A percentile compares a stretch with the other conserved stretches of the same genome.
phyloP scores from a whole-genome alignment of 1,139 yeast genomes.

The Taiozyma sp. region DNA sequence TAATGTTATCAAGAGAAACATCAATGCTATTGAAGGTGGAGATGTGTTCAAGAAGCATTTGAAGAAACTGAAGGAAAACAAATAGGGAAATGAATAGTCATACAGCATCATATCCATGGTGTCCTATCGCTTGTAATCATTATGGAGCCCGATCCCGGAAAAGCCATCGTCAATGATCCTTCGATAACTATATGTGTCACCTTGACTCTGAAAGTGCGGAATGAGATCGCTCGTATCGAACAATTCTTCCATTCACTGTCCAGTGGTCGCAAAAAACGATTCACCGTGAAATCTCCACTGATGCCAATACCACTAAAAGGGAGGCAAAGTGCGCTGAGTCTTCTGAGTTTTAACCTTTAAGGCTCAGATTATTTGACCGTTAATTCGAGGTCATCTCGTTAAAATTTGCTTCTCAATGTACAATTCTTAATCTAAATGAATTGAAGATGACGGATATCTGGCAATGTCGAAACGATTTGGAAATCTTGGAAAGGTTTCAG shows the following conservation, averaged over 20 bases:
- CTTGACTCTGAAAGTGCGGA: too few species aligned
- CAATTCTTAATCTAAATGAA: neutral
- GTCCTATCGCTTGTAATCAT: neutral
- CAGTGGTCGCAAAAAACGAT: too few species aligned
- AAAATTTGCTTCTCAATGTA: neutral
- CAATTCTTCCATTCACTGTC: too few species aligned
- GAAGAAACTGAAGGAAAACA: conserved; percentile 15
- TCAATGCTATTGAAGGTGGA: conserved; percentile 22
- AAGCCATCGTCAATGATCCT: neutral
- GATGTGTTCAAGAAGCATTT: conserved; percentile 21
- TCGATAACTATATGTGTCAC: too few species aligned
- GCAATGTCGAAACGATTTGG: neutral
- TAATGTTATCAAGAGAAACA: conserved; percentile 17
- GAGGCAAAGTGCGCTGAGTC: neutral
- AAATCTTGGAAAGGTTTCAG: neutral
- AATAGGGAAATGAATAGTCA: neutral
- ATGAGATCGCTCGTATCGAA: too few species aligned
- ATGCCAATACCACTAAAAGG: neutral
- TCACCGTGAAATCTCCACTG: neutral
- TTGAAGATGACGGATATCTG: neutral
- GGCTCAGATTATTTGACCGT: neutral
- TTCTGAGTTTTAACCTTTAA: neutral
- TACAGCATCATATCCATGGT: neutral
- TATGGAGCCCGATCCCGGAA: neutral
- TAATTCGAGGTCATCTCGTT: neutral